A percentile compares a stretch with the other conserved stretches of the same genome.
These are phyloP conservation scores for Saccharum officinarum DNA, from an alignment of 176 grass and related monocot genomes.

Conservation along the genomic window DNA sequence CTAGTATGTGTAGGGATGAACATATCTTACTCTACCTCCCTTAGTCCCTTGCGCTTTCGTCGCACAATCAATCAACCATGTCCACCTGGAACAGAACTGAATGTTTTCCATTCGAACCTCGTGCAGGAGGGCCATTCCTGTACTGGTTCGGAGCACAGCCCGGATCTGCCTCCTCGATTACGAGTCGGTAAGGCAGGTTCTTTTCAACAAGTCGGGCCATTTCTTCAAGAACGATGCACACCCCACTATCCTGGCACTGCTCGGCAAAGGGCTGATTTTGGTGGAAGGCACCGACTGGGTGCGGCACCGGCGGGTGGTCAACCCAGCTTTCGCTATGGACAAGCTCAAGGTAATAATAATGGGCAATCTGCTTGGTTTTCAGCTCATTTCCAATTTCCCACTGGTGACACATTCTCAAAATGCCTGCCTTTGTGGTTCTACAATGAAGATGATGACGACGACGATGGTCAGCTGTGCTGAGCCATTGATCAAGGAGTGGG, in stretches of 20 bases:
- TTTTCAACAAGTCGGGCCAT: slow-evolving; percentile 45
- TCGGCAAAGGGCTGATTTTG: slow-evolving; percentile 54
- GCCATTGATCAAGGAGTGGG: slow-evolving; percentile 41
- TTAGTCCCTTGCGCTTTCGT: no score
- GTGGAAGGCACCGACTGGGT: slow-evolving; percentile 51
- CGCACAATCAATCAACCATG: no score
- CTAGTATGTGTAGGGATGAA: neutral
- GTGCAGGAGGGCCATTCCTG: slow-evolving; percentile 45
- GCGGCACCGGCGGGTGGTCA: slow-evolving; percentile 44
- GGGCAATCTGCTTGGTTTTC: neutral
- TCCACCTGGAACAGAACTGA: neutral
- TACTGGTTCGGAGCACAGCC: slow-evolving; percentile 47
- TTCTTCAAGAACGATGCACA: slow-evolving; percentile 30
- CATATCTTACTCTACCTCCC: neutral
- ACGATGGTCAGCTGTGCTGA: slow-evolving; percentile 42
- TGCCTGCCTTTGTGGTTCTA: neutral
- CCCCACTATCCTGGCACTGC: slow-evolving; percentile 33
- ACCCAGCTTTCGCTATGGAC: slow-evolving; percentile 59
- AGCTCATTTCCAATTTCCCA: neutral
- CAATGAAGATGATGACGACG: slow-evolving; percentile 38
- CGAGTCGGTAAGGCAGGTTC: slow-evolving; percentile 51
- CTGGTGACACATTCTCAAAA: neutral
- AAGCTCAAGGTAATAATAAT: slow-evolving; percentile 48
- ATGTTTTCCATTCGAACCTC: neutral
- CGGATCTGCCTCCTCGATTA: slow-evolving; percentile 36